Evolutionary conservation across 371 early-diverging fungal species (phyloP).

Genomic region (Rhizomucor pusillus): DNA sequence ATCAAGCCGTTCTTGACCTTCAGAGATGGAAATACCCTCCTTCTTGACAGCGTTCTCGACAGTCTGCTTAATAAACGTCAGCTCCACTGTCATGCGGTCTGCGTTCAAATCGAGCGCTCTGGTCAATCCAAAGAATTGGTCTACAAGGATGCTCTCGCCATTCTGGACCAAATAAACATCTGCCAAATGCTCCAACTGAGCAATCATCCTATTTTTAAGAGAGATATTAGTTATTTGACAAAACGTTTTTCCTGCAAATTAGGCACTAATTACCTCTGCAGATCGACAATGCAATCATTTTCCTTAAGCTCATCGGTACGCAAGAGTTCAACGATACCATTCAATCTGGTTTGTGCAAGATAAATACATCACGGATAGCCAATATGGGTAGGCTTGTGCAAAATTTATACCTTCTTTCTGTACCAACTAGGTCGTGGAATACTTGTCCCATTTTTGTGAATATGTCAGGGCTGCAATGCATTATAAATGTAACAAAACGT

Average conservation of each 20-base stretch:
- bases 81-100: conserved; percentile 63
- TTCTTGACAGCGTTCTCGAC: conserved; percentile 32
- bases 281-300: conserved; percentile 53
- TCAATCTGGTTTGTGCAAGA: too few species aligned
- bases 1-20: conserved; percentile 54
- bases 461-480: conserved; percentile 62
- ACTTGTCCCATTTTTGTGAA: conserved; percentile 69
- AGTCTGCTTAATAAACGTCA: conserved; percentile 47
- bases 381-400: too few species aligned
- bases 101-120: conserved; percentile 62
- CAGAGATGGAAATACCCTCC: conserved; percentile 34
- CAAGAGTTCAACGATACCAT: conserved; percentile 67
- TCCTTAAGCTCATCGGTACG: conserved; percentile 74
- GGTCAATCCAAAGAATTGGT: conserved; percentile 56
- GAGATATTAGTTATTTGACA: background rate
- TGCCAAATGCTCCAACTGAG: conserved; percentile 67
- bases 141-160: conserved; percentile 36
- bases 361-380: too few species aligned
- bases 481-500: conserved; percentile 69
- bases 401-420: conserved; percentile 68
- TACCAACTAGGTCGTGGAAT: conserved; percentile 68
- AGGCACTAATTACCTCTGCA: conserved; percentile 41
- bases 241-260: background rate
- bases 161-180: conserved; percentile 52
- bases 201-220: conserved; percentile 44